These are phyloP conservation scores for Aegilops longissima DNA, from an alignment of 176 grass and related monocot species.

Conservation along the genomic window DNA sequence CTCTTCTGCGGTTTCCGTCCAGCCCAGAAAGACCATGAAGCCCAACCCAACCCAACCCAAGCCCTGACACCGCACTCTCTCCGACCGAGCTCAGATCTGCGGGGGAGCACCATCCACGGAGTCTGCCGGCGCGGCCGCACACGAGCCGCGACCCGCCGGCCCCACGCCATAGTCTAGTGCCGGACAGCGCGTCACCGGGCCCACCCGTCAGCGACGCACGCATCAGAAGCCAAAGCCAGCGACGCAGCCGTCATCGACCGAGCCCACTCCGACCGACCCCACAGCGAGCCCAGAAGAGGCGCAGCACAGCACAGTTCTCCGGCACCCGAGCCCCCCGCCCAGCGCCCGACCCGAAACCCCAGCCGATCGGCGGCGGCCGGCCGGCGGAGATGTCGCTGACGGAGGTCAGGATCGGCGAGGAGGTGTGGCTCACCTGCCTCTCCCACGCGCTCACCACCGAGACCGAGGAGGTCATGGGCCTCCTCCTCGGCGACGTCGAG, in stretches of 20 bases:
- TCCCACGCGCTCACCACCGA: constrained; percentile 91
- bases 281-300: not conserved
- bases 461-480: constrained; percentile 97
- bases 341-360: constrained; percentile 9
- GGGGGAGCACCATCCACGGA: not conserved
- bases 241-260: not conserved
- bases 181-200: constrained; percentile 8
- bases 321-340: not conserved
- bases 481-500: constrained; percentile 88
- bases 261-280: not conserved
- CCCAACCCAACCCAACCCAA: too few species aligned
- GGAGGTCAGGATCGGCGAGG: constrained; percentile 81
- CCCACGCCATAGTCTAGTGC: not conserved
- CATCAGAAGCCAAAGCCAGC: constrained; percentile 15
- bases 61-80: too few species aligned
- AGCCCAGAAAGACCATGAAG: too few species aligned
- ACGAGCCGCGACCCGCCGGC: not conserved
- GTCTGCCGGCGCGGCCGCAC: not conserved
- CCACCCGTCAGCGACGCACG: constrained; percentile 15
- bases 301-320: not conserved
- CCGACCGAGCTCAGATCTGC: not conserved
- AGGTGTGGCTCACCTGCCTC: constrained; percentile 97
- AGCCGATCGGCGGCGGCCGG: constrained; percentile 40
- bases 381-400: constrained; percentile 71
- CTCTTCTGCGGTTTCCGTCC: too few species aligned